A percentile compares a stretch with the other conserved stretches of the same genome.
Conservation (phyloP, 1,139 yeast species). For the Candida sanyaensis region DNA sequence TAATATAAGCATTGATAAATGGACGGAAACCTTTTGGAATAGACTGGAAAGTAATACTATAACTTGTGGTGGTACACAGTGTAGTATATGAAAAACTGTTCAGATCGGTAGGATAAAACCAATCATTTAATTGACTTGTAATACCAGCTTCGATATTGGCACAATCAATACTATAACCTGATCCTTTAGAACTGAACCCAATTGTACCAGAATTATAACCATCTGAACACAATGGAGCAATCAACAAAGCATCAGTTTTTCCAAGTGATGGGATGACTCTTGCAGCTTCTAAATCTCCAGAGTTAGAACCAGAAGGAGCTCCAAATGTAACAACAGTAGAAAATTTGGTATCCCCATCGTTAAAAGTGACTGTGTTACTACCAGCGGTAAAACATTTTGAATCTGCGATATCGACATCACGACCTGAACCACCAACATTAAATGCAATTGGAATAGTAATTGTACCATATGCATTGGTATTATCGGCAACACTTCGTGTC, state of each 20-base stretch:
- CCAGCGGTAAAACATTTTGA: slow-evolving; percentile 23
- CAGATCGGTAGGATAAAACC: slow-evolving; percentile 19
- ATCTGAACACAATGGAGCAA: slow-evolving; percentile 14
- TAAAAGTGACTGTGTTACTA: slow-evolving; percentile 25
- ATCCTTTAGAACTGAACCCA: slow-evolving; percentile 24
- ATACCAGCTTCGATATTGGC: slow-evolving; percentile 20
- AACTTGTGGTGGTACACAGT: slow-evolving; percentile 17
- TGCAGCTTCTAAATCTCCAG: neutral
- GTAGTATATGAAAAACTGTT: slow-evolving; percentile 10
- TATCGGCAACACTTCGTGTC: too few species aligned
- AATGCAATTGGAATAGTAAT: slow-evolving; percentile 55
- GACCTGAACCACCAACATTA: slow-evolving; percentile 25
- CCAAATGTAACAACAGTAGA: slow-evolving; percentile 19
- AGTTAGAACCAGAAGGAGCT: neutral
- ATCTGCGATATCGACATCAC: slow-evolving; percentile 17
- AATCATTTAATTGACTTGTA: slow-evolving; percentile 24
- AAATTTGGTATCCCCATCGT: slow-evolving; percentile 26
- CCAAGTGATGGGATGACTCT: slow-evolving; percentile 7
- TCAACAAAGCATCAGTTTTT: too few species aligned
- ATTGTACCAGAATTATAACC: slow-evolving; percentile 25
- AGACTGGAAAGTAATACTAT: slow-evolving; percentile 18
- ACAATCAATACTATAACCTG: slow-evolving; percentile 8
- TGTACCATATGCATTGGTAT: slow-evolving; percentile 88
- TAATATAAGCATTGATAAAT: slow-evolving; percentile 15
- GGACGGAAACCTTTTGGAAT: slow-evolving; percentile 34